Conservation (phyloP, 1,284 basidiomycete species). For the Takashimella koratensis region DNA sequence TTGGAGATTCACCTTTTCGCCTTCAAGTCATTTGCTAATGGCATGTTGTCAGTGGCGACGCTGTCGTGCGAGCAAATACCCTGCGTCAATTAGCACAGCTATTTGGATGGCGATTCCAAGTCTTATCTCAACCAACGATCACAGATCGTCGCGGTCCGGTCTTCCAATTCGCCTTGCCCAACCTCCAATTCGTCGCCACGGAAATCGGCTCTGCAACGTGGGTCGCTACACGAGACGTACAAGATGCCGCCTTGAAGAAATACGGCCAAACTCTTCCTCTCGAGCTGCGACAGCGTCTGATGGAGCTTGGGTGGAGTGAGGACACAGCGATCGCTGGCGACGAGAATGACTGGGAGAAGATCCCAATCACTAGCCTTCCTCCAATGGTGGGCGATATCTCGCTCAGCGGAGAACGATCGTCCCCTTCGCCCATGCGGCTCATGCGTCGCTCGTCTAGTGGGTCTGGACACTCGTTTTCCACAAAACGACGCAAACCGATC, state of each 20-base stretch:
- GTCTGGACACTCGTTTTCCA: constrained; percentile 15
- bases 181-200: constrained; percentile 36
- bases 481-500: constrained; percentile 22
- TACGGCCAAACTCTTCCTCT: constrained; percentile 37
- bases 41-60: constrained; percentile 2
- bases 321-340: constrained; percentile 20
- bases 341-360: constrained; percentile 33
- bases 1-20: not conserved
- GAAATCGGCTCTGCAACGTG: constrained; percentile 39
- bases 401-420: constrained; percentile 4
- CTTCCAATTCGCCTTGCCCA: constrained; percentile 32
- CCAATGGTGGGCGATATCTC: constrained; percentile 8
- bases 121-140: constrained; percentile 30
- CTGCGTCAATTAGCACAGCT: constrained; percentile 28
- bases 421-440: constrained; percentile 16
- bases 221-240: constrained; percentile 35
- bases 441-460: constrained; percentile 17
- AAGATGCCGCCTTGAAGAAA: constrained; percentile 37
- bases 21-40: not conserved
- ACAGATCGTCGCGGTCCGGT: constrained; percentile 31
- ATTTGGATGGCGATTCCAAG: constrained; percentile 38
- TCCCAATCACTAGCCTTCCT: constrained; percentile 33
- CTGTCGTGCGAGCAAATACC: constrained; percentile 13
- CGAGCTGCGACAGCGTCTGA: constrained; percentile 38
- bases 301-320: constrained; percentile 45